These are phyloP conservation scores for Kodamaea sp. DNA, from an alignment of 1,139 yeast species.

Conservation along the genomic window DNA sequence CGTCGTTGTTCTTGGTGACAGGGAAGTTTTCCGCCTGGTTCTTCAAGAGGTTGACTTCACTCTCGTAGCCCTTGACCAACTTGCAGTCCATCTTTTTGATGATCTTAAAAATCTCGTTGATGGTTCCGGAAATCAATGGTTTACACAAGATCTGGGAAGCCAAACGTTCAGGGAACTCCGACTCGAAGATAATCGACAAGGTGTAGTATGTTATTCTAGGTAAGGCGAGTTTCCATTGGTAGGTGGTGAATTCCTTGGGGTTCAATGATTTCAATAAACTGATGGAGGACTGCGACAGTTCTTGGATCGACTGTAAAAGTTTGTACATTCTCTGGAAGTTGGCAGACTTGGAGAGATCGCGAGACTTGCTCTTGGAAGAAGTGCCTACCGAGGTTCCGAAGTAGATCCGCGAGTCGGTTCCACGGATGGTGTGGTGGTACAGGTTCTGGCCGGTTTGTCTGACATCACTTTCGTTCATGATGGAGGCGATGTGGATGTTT, in stretches of 20 bases:
- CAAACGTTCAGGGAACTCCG: slow-evolving; percentile 59
- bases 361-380: slow-evolving; percentile 10
- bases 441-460: slow-evolving; percentile 35
- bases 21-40: slow-evolving; percentile 55
- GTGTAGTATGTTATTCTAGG: slow-evolving; percentile 81
- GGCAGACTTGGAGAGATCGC: slow-evolving; percentile 15
- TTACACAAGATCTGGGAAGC: slow-evolving; percentile 73
- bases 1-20: slow-evolving; percentile 18
- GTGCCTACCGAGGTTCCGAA: slow-evolving; percentile 33
- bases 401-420: slow-evolving; percentile 41
- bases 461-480: slow-evolving; percentile 66
- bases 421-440: slow-evolving; percentile 30
- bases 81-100: slow-evolving; percentile 80
- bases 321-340: slow-evolving; percentile 33
- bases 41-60: slow-evolving; percentile 57
- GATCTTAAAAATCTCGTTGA: slow-evolving; percentile 71
- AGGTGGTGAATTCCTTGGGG: slow-evolving; percentile 62
- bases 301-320: slow-evolving; percentile 37
- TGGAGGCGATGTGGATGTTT: slow-evolving; percentile 50
- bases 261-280: slow-evolving; percentile 50
- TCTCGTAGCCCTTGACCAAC: slow-evolving; percentile 63
- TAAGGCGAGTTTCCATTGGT: slow-evolving; percentile 84
- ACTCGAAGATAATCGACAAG: slow-evolving; percentile 69
- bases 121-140: slow-evolving; percentile 79
- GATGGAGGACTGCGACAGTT: slow-evolving; percentile 31